Percentiles rank a stretch among this genome's conserved stretches.
Conservation (phyloP, 805 yeast species). For the Isabelozyma pseudorhagii region DNA sequence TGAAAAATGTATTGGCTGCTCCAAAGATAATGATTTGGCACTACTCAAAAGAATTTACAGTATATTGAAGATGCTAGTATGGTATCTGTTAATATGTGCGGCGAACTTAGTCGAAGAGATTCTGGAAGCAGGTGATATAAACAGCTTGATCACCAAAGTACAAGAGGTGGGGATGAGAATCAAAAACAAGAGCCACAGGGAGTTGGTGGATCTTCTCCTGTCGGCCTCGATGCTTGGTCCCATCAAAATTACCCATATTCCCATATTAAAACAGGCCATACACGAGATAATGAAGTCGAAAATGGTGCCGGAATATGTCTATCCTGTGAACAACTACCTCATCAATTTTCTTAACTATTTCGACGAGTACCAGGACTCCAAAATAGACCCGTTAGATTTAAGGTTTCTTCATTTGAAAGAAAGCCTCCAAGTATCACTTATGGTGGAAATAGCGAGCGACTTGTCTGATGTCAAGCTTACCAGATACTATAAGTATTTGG, state of each 20-base stretch:
- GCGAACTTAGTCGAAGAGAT: not conserved
- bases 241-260: too few relatives aligned
- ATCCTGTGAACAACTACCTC: slow-evolving; percentile 4
- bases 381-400: not conserved
- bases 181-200: too few relatives aligned
- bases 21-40: not conserved
- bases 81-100: not conserved
- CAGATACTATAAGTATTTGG: not conserved
- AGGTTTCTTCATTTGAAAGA: not conserved
- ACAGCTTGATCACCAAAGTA: too few relatives aligned
- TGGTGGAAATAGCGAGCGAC: not conserved
- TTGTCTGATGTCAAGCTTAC: not conserved
- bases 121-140: too few relatives aligned
- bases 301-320: slow-evolving; percentile 7
- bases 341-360: not conserved
- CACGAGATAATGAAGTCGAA: not conserved
- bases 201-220: too few relatives aligned
- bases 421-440: too few relatives aligned
- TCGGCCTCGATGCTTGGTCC: not conserved
- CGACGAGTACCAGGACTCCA: not conserved
- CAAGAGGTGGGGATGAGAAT: too few relatives aligned
- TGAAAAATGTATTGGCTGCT: not conserved
- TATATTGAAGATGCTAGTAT: not conserved
- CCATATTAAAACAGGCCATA: not conserved
- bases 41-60: not conserved